A percentile compares a stretch with the other conserved stretches of the same genome.
Evolutionary conservation across 2,329 filamentous ascomycete species (phyloP).

Genomic region (Calcarisporium arbuscula): DNA sequence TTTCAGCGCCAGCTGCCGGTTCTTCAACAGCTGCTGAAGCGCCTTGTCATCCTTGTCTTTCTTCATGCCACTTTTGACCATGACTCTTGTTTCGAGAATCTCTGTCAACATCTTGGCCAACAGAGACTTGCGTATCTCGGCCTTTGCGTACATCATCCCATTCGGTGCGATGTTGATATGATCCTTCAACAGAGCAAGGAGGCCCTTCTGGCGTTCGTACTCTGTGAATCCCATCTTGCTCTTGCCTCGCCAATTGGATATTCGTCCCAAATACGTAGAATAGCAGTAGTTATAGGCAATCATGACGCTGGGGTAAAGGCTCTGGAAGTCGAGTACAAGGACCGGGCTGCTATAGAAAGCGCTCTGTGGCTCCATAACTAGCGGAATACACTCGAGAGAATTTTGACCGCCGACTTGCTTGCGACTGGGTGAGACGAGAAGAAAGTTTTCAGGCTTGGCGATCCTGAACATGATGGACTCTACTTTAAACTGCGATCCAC

Average conservation of each 20-base stretch:
- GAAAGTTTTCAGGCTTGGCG: slow-evolving; percentile 91
- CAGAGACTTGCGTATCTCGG: slow-evolving; percentile 79
- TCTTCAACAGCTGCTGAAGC: slow-evolving; percentile 83
- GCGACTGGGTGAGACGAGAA: slow-evolving; percentile 81
- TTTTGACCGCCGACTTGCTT: slow-evolving; percentile 94
- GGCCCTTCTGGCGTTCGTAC: slow-evolving; percentile 68
- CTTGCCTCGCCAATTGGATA: slow-evolving; percentile 79
- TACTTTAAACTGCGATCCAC: slow-evolving; percentile 96
- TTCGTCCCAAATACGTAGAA: slow-evolving; percentile 86
- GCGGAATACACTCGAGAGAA: slow-evolving; percentile 83
- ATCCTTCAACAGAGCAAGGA: slow-evolving; percentile 73
- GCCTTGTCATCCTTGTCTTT: slow-evolving; percentile 80
- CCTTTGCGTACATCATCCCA: slow-evolving; percentile 90
- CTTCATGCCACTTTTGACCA: slow-evolving; percentile 98
- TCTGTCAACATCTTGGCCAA: slow-evolving; percentile 95
- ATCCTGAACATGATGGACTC: slow-evolving; percentile 99
- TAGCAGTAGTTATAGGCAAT: slow-evolving; percentile 99
- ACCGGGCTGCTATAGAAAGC: slow-evolving; percentile 88
- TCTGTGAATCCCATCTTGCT: slow-evolving; percentile 95
- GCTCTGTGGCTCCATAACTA: slow-evolving; percentile 97
- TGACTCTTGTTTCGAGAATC: slow-evolving; percentile 90
- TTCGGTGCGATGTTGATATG: slow-evolving; percentile 91
- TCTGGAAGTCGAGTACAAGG: slow-evolving; percentile 91
- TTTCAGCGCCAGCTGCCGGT: slow-evolving; percentile 88
- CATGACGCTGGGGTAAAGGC: slow-evolving; percentile 94